Conservation (phyloP, 345 rosid genomes). For the Atalantia buxifolia region DNA sequence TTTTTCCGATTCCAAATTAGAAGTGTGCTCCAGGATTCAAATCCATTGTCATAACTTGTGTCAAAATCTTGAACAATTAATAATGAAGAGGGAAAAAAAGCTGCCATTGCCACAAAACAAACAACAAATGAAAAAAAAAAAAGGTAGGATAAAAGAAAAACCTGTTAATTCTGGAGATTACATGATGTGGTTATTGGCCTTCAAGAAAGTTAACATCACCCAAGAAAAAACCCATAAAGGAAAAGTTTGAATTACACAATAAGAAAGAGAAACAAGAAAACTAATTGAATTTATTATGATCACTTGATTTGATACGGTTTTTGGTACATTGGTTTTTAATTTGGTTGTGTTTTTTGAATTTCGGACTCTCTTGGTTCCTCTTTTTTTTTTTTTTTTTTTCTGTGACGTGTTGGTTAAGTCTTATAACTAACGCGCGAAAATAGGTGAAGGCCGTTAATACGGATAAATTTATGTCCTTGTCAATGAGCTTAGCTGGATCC, state of each 20-base stretch:
- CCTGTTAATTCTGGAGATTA: background rate
- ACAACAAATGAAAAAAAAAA: too few species aligned
- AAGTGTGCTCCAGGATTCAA: too few species aligned
- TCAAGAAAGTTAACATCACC: background rate
- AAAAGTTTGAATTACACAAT: too few species aligned
- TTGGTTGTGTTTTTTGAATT: background rate
- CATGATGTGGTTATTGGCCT: background rate
- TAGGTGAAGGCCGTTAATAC: background rate
- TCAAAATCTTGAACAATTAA: too few species aligned
- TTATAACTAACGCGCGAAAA: background rate
- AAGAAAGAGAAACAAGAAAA: background rate
- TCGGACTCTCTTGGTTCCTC: too few species aligned
- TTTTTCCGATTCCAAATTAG: too few species aligned
- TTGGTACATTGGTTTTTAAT: background rate
- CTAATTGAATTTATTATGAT: background rate
- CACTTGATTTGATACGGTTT: background rate
- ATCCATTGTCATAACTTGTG: too few species aligned
- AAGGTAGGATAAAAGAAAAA: background rate
- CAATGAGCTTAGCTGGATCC: background rate
- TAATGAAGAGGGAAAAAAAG: too few species aligned
- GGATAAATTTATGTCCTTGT: background rate
- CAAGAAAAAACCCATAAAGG: background rate
- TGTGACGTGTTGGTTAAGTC: background rate
- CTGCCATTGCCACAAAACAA: too few species aligned
- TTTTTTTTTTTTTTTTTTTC: background rate